Evolutionary conservation across 2,329 filamentous ascomycete species (phyloP), one percentile per base, ranked within the genome.

Genomic region (Penicillium sp.): DNA sequence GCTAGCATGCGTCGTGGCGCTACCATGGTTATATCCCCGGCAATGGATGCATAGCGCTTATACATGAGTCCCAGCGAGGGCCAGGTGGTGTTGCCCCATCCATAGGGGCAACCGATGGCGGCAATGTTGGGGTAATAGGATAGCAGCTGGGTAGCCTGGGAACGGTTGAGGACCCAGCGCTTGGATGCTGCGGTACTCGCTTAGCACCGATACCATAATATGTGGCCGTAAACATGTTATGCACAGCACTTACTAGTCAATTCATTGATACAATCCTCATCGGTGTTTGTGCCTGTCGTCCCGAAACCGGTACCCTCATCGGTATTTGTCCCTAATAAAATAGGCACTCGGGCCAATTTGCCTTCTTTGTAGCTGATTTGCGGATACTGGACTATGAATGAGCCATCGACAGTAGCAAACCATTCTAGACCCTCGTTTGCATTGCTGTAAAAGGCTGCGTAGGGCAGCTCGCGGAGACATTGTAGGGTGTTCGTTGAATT

Each of bases 291-390:
- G 14, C 79, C 80, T 9, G 64, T 69, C 4, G 78, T 77, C 2
- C 78, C 80, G 61, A 86, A 87, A 4, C 76, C 76, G 2, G 80
- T 81, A 2, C 85, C 87, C 67, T 90, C 87, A 61, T 89, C 87
- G 1, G 81, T 82, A 68, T 88, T 89, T 32, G 81, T 81, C 6
- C 87, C 87, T 40, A 81, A 74, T 5, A 89, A 76, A 38, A 88
- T 79, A 2, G 86, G 84, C 0, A 89, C 83, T 35, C 82, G 78
- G 45, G 86, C 81, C 56, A 89, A 85, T 20, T 80, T 79, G 34
- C 85, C 85, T 7, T 78, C 65, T 1, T 71, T 73, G 13, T 89
- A 75, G 62, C 86, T 83, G 10, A 79, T 71, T 5, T 81, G 81
- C 1, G 79, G 80, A 53, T 78, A 81, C 18, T 79, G 77, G 7